A percentile compares a stretch with the other conserved stretches of the same genome.
These are phyloP conservation scores for Suhomyces panamericanus DNA, from an alignment of 1,139 yeast species.

Conservation along the genomic window DNA sequence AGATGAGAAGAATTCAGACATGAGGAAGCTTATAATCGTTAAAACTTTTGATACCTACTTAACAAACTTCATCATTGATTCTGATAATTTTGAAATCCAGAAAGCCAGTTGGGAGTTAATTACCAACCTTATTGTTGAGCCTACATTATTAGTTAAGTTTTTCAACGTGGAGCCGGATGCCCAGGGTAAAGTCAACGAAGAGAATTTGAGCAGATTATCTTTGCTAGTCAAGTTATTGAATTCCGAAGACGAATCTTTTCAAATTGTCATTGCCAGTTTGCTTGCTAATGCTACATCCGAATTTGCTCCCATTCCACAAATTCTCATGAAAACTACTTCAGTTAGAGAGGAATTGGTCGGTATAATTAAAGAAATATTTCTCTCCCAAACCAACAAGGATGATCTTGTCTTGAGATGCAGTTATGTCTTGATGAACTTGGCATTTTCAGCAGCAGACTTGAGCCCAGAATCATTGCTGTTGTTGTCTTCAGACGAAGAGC, in stretches of 20 bases:
- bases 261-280: constrained; percentile 44
- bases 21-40: constrained; percentile 35
- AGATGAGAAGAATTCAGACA: constrained; percentile 22
- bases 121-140: constrained; percentile 46
- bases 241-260: constrained; percentile 38
- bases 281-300: constrained; percentile 53
- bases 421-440: constrained; percentile 35
- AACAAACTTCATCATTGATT: constrained; percentile 41
- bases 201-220: constrained; percentile 33
- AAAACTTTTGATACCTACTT: constrained; percentile 35
- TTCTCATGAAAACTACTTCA: constrained; percentile 27
- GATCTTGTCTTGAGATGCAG: constrained; percentile 39
- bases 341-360: constrained; percentile 28
- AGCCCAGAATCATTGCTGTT: constrained; percentile 10
- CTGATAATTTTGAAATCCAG: constrained; percentile 40
- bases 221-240: constrained; percentile 42
- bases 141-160: constrained; percentile 48
- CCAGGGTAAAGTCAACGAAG: constrained; percentile 14
- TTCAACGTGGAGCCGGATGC: constrained; percentile 40
- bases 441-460: constrained; percentile 22
- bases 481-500: constrained; percentile 16
- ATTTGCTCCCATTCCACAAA: constrained; percentile 43
- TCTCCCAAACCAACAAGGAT: constrained; percentile 27
- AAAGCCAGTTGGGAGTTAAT: constrained; percentile 50
- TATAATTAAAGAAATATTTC: constrained; percentile 27